phyloP scores from a whole-genome alignment of 2,329 filamentous ascomycete genomes.

The Sclerotinia nivalis region DNA sequence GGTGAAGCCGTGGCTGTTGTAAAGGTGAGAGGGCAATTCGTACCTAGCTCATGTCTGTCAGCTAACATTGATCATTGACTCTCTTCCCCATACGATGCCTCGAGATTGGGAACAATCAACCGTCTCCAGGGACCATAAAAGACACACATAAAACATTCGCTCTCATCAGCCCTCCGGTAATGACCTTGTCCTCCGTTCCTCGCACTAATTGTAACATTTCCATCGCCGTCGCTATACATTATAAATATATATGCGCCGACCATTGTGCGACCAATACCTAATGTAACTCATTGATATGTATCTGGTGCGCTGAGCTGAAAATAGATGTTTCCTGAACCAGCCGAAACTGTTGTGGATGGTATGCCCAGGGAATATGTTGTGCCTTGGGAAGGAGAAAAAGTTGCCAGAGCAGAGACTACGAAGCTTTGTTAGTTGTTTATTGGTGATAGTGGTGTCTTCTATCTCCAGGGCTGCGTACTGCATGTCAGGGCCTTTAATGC shows the following conservation, averaged over 20 bases:
- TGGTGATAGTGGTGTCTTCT: not conserved
- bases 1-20: slow-evolving; percentile 28
- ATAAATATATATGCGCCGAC: slow-evolving; percentile 58
- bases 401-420: slow-evolving; percentile 1
- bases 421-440: not conserved
- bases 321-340: slow-evolving; percentile 52
- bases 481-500: not conserved
- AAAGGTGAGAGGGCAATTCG: slow-evolving; percentile 28
- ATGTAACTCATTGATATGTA: slow-evolving; percentile 54
- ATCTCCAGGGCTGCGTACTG: not conserved
- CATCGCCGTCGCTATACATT: slow-evolving; percentile 53
- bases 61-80: not conserved
- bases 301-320: slow-evolving; percentile 57
- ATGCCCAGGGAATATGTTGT: slow-evolving; percentile 34
- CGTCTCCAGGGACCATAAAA: too few species aligned
- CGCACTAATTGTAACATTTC: slow-evolving; percentile 58
- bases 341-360: slow-evolving; percentile 21
- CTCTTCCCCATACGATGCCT: not conserved
- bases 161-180: slow-evolving; percentile 52
- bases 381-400: slow-evolving; percentile 12
- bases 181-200: slow-evolving; percentile 47
- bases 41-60: slow-evolving; percentile 20
- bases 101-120: not conserved
- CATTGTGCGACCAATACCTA: slow-evolving; percentile 59
- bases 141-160: slow-evolving; percentile 56